Evolutionary conservation across 2,329 filamentous ascomycete species (phyloP).

Genomic region (Claviceps arundinis): DNA sequence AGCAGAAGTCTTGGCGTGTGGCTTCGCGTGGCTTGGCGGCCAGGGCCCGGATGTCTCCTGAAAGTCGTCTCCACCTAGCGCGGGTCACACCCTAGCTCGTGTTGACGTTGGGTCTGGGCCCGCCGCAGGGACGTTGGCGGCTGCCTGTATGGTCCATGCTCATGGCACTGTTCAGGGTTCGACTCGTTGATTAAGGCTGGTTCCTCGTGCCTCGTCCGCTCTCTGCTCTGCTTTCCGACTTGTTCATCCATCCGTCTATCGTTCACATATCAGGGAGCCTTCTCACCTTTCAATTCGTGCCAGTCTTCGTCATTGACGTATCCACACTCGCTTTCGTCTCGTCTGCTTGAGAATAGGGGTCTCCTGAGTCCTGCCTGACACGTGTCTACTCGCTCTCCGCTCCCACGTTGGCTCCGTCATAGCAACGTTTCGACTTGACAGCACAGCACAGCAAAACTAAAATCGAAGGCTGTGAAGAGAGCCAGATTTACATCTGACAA

Average conservation of each 20-base stretch:
- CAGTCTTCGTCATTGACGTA: background rate
- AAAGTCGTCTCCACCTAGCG: background rate
- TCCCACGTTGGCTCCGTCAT: background rate
- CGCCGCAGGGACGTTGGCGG: background rate
- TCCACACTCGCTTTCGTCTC: background rate
- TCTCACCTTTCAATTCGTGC: background rate
- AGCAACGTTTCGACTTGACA: background rate
- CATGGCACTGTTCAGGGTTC: background rate
- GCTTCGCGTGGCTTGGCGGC: background rate
- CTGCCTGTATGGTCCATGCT: background rate
- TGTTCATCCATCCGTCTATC: background rate
- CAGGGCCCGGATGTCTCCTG: background rate
- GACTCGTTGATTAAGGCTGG: background rate
- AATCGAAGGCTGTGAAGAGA: background rate
- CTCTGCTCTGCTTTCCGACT: background rate
- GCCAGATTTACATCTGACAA: background rate
- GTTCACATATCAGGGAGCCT: background rate
- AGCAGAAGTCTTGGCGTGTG: background rate
- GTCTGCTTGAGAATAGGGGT: slow-evolving; percentile 1
- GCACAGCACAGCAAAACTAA: background rate
- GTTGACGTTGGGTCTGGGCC: background rate
- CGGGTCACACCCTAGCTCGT: slow-evolving; percentile 4
- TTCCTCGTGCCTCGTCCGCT: background rate
- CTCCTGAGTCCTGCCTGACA: slow-evolving; percentile 1
- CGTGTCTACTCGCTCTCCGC: background rate